Conservation (phyloP, 2,329 filamentous ascomycete species). For the Sporothrix variecibatus region DNA sequence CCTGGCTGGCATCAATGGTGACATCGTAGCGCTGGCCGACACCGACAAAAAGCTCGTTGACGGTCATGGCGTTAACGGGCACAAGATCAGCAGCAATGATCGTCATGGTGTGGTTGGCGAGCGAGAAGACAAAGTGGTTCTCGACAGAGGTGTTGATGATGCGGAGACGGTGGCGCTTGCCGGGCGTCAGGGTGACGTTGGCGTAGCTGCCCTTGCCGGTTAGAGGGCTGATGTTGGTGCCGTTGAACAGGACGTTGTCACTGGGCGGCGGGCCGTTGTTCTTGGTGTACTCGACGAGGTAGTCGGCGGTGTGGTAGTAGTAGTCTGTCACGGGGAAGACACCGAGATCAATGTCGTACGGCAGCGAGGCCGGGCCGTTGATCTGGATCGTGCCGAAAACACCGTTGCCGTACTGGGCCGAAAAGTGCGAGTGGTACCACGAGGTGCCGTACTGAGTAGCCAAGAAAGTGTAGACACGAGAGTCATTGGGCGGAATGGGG, state of each 20-base stretch:
- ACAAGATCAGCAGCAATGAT: conserved; percentile 57
- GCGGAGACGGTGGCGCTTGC: conserved; percentile 52
- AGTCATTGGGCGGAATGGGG: conserved; percentile 52
- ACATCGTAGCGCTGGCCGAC: conserved; percentile 51
- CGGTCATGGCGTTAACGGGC: conserved; percentile 51
- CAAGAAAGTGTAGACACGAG: conserved; percentile 41
- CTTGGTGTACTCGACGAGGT: conserved; percentile 40
- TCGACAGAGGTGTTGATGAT: conserved; percentile 54
- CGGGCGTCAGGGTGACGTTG: conserved; percentile 43
- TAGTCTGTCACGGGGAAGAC: conserved; percentile 55
- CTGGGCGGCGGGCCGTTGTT: conserved; percentile 35
- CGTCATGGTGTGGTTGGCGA: conserved; percentile 52
- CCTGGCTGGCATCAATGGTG: conserved; percentile 45
- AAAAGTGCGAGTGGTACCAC: conserved; percentile 54
- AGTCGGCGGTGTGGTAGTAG: conserved; percentile 50
- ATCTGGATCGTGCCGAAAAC: conserved; percentile 53
- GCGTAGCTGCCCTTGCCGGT: conserved; percentile 39
- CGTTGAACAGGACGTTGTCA: conserved; percentile 51
- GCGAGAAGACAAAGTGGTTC: conserved; percentile 53
- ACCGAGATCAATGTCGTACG: conserved; percentile 57
- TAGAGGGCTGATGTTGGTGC: conserved; percentile 41
- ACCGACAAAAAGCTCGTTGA: conserved; percentile 52
- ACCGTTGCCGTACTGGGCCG: conserved; percentile 52
- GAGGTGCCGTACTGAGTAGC: conserved; percentile 43
- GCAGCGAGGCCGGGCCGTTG: conserved; percentile 42